Conservation (phyloP, 1,139 yeast species). For the Kodamaea fungicola region DNA sequence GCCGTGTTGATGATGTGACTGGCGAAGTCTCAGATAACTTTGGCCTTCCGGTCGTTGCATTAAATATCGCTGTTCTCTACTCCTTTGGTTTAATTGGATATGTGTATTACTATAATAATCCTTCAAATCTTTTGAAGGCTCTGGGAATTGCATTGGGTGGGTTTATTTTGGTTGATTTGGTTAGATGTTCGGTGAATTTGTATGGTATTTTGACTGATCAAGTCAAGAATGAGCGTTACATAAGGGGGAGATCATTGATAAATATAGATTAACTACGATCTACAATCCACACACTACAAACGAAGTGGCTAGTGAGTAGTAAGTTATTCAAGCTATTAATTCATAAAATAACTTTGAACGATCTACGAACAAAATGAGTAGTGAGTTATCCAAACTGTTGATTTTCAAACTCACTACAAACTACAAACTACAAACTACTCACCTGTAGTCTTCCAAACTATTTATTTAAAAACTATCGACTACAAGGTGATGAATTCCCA, state of each 20-base stretch:
- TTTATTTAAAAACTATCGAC: too few species aligned
- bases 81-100: neutral
- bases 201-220: constrained; percentile 32
- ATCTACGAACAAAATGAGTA: neutral
- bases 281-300: neutral
- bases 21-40: constrained; percentile 2
- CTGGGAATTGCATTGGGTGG: constrained; percentile 4
- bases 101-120: neutral
- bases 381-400: neutral
- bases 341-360: too few species aligned
- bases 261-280: constrained; percentile 30
- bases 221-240: constrained; percentile 59
- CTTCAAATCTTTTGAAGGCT: neutral
- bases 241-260: constrained; percentile 59
- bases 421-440: neutral
- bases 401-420: too few species aligned
- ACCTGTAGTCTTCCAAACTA: neutral
- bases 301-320: neutral
- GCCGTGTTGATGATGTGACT: constrained; percentile 1
- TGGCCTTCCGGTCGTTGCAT: constrained; percentile 1
- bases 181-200: constrained; percentile 6
- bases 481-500: too few species aligned
- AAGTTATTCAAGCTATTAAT: neutral
- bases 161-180: constrained; percentile 2
- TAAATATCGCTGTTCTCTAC: constrained; percentile 1